phyloP scores from a whole-genome alignment of 2,329 filamentous ascomycete species.

The Xylariaceae sp. region DNA sequence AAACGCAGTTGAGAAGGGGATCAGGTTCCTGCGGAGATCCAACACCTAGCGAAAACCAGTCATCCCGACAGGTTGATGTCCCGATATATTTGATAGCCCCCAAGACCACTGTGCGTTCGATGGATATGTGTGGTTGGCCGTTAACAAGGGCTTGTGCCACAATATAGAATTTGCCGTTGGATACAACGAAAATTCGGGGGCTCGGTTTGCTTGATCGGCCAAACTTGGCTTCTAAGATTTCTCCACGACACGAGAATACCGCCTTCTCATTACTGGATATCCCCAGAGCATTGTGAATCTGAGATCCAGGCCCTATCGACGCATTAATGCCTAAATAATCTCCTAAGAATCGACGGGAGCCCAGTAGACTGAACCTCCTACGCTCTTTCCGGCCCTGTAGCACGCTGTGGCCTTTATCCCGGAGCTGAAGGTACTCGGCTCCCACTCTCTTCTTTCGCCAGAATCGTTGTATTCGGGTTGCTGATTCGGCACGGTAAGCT shows the following conservation, averaged over 20 bases:
- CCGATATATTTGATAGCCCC: conserved; percentile 86
- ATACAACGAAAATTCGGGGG: conserved; percentile 79
- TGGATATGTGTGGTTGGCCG: conserved; percentile 72
- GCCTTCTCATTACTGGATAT: conserved; percentile 69
- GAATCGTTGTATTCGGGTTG: conserved; percentile 88
- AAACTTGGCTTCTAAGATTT: conserved; percentile 89
- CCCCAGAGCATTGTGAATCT: conserved; percentile 71
- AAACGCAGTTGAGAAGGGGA: conserved; percentile 84
- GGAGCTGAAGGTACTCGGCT: conserved; percentile 79
- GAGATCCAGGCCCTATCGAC: conserved; percentile 70
- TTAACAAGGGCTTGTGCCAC: conserved; percentile 80
- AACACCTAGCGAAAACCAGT: conserved; percentile 92
- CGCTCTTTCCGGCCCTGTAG: conserved; percentile 85
- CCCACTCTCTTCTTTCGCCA: conserved; percentile 93
- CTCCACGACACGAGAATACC: conserved; percentile 86
- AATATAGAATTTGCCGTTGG: conserved; percentile 81
- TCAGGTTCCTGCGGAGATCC: conserved; percentile 90
- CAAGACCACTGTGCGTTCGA: conserved; percentile 77
- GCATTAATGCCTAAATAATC: conserved; percentile 92
- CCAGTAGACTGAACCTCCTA: conserved; percentile 82
- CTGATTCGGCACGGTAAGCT: conserved; percentile 85
- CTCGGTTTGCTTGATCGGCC: conserved; percentile 92
- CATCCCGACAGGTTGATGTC: conserved; percentile 76
- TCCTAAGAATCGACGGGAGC: conserved; percentile 86
- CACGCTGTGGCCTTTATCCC: conserved; percentile 81